Conservation (phyloP, 257 asterid genomes). For the Solanum etuberosum region DNA sequence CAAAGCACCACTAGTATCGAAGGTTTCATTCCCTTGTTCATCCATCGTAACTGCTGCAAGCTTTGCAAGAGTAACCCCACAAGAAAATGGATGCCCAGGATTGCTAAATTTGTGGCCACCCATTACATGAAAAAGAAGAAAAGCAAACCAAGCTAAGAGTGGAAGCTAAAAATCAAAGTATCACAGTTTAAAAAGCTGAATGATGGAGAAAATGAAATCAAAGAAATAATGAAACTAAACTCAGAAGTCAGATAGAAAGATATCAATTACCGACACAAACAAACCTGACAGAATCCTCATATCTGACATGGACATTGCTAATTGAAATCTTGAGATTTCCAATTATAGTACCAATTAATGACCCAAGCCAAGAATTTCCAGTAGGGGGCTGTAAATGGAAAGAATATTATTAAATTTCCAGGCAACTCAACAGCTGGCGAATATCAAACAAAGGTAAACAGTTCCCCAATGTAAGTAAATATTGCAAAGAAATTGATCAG, state of each 20-base stretch:
- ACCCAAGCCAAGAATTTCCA: slow-evolving; percentile 97
- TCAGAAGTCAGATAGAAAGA: neutral
- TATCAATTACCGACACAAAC: slow-evolving; percentile 4
- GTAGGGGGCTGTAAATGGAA: slow-evolving; percentile 57
- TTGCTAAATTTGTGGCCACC: slow-evolving; percentile 41
- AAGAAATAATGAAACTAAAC: neutral
- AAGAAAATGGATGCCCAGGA: slow-evolving; percentile 87
- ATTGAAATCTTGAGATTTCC: slow-evolving; percentile 96
- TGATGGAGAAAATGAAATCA: neutral
- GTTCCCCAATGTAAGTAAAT: neutral
- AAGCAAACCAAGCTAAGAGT: neutral
- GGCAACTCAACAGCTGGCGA: slow-evolving; percentile 1
- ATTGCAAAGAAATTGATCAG: neutral
- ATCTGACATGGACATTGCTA: slow-evolving; percentile 92
- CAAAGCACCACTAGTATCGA: slow-evolving; percentile 96
- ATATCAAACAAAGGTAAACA: neutral
- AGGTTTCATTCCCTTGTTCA: slow-evolving; percentile 97
- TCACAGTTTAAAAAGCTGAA: neutral
- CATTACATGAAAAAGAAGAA: slow-evolving; percentile 4
- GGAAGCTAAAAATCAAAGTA: neutral
- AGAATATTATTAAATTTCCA: slow-evolving; percentile 5
- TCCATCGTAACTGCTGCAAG: slow-evolving; percentile 99
- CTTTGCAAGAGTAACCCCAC: slow-evolving; percentile 91
- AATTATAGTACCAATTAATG: slow-evolving; percentile 79
- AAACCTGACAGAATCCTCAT: slow-evolving; percentile 90